Evolutionary conservation across 805 yeast genomes (phyloP).

Genomic region (Lipomyces starkeyi): DNA sequence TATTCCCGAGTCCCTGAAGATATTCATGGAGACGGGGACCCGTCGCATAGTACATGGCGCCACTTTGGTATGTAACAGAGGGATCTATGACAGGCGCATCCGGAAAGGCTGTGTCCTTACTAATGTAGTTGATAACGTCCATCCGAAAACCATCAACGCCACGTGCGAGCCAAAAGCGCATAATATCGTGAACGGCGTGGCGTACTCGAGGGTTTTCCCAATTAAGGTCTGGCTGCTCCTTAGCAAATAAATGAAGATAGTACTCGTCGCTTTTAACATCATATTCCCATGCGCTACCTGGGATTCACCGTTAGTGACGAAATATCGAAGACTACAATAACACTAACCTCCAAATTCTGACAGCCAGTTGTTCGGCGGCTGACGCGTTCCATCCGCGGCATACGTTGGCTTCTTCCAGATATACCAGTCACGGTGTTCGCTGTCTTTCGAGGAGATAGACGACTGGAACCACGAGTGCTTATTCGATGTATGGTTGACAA

Average conservation of each 20-base stretch:
- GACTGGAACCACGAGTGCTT: constrained; percentile 65
- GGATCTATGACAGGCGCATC: constrained; percentile 57
- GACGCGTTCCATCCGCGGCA: constrained; percentile 53
- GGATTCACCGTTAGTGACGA: background rate
- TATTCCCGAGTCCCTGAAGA: constrained; percentile 58
- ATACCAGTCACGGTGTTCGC: constrained; percentile 67
- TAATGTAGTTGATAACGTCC: constrained; percentile 60
- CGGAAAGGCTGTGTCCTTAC: constrained; percentile 54
- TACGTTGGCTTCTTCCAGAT: constrained; percentile 60
- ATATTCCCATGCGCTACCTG: constrained; percentile 58
- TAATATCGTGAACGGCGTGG: constrained; percentile 54
- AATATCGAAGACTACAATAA: too few relatives aligned
- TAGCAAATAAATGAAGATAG: constrained; percentile 60
- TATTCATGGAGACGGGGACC: constrained; percentile 66
- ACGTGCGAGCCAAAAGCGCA: constrained; percentile 60
- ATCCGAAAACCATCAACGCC: constrained; percentile 68
- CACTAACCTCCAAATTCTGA: constrained; percentile 49
- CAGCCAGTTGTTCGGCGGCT: constrained; percentile 65
- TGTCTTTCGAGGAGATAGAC: constrained; percentile 56
- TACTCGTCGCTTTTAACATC: constrained; percentile 62
- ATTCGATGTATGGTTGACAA: constrained; percentile 63
- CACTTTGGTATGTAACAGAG: constrained; percentile 53
- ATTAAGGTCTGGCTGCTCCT: constrained; percentile 65
- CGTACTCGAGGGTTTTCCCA: constrained; percentile 59
- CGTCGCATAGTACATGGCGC: constrained; percentile 48